Conservation (phyloP, 441 rosid species). For the Pelargonium australe region DNA sequence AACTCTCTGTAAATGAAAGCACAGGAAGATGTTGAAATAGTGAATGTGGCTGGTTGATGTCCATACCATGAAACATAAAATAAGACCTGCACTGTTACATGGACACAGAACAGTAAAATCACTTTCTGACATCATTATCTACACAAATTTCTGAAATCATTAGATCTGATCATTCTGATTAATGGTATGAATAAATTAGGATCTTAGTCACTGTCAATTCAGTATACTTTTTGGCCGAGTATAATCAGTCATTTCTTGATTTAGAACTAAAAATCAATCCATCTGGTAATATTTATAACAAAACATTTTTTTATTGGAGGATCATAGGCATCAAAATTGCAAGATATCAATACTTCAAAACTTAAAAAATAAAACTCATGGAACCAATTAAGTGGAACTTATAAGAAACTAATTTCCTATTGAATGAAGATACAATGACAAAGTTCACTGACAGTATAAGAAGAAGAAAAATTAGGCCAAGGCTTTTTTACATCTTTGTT, state of each 20-base stretch:
- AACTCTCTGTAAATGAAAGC: constrained; percentile 73
- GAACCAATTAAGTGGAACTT: background rate
- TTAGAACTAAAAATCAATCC: too few species aligned
- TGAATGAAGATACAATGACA: background rate
- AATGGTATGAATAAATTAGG: background rate
- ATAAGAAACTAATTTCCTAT: background rate
- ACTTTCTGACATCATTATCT: background rate
- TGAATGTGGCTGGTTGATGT: constrained; percentile 44
- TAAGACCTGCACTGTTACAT: constrained; percentile 76
- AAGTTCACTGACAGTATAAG: background rate
- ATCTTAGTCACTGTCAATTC: background rate
- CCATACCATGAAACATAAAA: constrained; percentile 81
- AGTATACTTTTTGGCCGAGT: background rate
- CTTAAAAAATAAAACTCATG: background rate
- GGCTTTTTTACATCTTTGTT: background rate
- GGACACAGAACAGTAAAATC: background rate
- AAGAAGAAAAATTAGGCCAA: background rate
- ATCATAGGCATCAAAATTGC: background rate
- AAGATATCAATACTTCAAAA: background rate
- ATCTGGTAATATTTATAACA: too few species aligned
- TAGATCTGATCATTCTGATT: background rate
- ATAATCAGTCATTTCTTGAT: background rate
- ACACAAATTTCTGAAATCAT: background rate
- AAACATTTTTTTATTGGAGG: too few species aligned
- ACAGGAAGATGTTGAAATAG: constrained; percentile 62